phyloP scores from a whole-genome alignment of 495 filamentous ascomycete genomes.

The Penicillium longicatenatum region DNA sequence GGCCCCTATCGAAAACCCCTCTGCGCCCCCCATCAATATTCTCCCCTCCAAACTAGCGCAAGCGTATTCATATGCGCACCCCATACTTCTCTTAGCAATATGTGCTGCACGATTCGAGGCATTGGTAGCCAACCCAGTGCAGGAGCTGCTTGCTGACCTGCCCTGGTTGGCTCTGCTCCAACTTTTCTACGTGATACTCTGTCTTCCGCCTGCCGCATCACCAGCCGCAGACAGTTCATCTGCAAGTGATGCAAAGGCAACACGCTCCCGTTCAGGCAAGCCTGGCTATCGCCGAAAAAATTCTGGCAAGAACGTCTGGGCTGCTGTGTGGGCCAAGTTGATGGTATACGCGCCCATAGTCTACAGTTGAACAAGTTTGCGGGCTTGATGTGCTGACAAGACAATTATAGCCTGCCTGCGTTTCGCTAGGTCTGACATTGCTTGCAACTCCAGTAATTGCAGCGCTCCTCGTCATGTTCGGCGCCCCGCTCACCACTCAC shows the following conservation, averaged over 20 bases:
- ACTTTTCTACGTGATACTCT: conserved; percentile 65
- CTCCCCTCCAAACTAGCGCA: conserved; percentile 50
- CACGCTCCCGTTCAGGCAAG: conserved; percentile 33
- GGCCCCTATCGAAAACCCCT: conserved; percentile 32
- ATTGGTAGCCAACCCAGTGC: conserved; percentile 72
- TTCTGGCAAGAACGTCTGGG: conserved; percentile 19
- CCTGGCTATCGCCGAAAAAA: conserved; percentile 31
- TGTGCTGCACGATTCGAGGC: conserved; percentile 62
- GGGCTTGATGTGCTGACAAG: background rate
- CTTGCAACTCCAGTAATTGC: conserved; percentile 66
- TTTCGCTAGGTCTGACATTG: conserved; percentile 63
- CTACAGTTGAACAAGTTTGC: background rate
- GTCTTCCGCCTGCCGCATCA: conserved; percentile 67
- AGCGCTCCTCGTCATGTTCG: conserved; percentile 77
- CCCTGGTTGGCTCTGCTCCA: conserved; percentile 66
- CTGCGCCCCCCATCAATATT: conserved; percentile 37
- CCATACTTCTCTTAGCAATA: conserved; percentile 61
- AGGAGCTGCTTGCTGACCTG: conserved; percentile 61
- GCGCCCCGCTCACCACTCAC: conserved; percentile 87
- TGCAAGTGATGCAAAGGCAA: conserved; percentile 41
- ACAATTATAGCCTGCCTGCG: conserved; percentile 57
- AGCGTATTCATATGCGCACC: conserved; percentile 63
- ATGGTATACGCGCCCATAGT: conserved; percentile 30
- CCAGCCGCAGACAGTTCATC: conserved; percentile 24
- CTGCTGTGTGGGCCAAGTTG: conserved; percentile 30